Percentiles rank a stretch among this genome's conserved stretches.
phyloP scores from a whole-genome alignment of 2,329 filamentous ascomycete genomes.

The Fusarium sp. region DNA sequence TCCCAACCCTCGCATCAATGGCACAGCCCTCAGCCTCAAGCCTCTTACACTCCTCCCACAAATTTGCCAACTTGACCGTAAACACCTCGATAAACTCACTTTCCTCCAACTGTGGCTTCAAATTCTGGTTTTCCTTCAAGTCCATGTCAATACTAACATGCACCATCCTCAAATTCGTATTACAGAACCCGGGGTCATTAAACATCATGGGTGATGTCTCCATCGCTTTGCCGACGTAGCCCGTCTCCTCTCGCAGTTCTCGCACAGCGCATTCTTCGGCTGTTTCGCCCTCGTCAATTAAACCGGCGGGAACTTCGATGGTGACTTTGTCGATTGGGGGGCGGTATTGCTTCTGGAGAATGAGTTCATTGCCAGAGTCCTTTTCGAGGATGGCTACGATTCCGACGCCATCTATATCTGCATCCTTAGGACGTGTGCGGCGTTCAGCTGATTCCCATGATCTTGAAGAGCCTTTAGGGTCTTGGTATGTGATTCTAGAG shows the following conservation, averaged over 20 bases:
- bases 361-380: conserved; percentile 66
- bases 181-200: conserved; percentile 77
- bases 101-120: conserved; percentile 80
- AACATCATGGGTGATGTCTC: conserved; percentile 77
- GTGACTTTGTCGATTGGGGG: conserved; percentile 72
- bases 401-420: conserved; percentile 79
- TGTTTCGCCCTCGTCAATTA: conserved; percentile 74
- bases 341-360: conserved; percentile 78
- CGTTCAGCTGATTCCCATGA: conserved; percentile 83
- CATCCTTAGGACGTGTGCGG: conserved; percentile 73
- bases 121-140: conserved; percentile 77
- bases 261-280: conserved; percentile 73
- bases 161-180: conserved; percentile 78
- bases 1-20: conserved; percentile 84
- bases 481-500: conserved; percentile 73
- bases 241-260: conserved; percentile 77
- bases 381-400: conserved; percentile 78
- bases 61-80: conserved; percentile 72
- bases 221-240: conserved; percentile 70
- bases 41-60: conserved; percentile 77
- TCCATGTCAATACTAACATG: conserved; percentile 81
- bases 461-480: conserved; percentile 71
- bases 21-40: conserved; percentile 81
- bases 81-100: conserved; percentile 89
- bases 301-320: conserved; percentile 76